These are phyloP conservation scores for Aphanomyces astaci DNA, from an alignment of 352 stramenopile species.

Conservation along the genomic window DNA sequence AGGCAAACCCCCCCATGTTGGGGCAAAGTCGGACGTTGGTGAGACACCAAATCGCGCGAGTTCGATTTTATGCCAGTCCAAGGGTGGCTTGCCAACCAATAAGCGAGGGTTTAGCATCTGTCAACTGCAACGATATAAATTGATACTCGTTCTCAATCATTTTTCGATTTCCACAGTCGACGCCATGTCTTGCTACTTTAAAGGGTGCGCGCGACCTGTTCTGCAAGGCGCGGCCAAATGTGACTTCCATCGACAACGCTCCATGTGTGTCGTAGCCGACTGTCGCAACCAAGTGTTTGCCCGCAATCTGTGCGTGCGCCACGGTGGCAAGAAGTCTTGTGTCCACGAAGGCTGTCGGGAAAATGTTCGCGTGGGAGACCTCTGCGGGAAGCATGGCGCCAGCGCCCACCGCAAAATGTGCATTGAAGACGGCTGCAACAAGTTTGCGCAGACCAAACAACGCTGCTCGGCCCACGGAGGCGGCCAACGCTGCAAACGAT, in stretches of 20 bases:
- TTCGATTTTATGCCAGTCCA: too few species aligned
- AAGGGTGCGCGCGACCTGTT: neutral
- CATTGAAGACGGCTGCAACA: slow-evolving; percentile 6
- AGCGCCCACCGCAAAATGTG: neutral
- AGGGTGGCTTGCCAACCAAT: too few species aligned
- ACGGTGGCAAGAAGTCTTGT: slow-evolving; percentile 16
- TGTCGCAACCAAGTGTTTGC: slow-evolving; percentile 15
- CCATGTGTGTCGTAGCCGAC: neutral
- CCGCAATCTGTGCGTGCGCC: slow-evolving; percentile 17
- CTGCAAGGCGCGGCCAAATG: slow-evolving; percentile 7
- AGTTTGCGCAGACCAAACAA: slow-evolving; percentile 13
- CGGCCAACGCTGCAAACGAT: neutral
- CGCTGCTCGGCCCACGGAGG: slow-evolving; percentile 10
- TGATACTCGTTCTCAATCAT: too few species aligned
- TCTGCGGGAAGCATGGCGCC: slow-evolving; percentile 16
- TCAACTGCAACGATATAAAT: too few species aligned
- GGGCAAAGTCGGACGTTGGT: too few species aligned
- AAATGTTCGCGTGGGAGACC: slow-evolving; percentile 1
- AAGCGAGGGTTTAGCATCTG: too few species aligned
- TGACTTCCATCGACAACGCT: slow-evolving; percentile 8
- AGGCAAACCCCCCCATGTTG: too few species aligned
- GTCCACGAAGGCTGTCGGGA: neutral
- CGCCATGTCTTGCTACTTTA: slow-evolving; percentile 24
- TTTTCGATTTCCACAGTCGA: too few species aligned
- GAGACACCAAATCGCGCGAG: too few species aligned